Base-by-base conservation (phyloP, 805 yeast species). In the Saccharomycopsis fodiens region DNA sequence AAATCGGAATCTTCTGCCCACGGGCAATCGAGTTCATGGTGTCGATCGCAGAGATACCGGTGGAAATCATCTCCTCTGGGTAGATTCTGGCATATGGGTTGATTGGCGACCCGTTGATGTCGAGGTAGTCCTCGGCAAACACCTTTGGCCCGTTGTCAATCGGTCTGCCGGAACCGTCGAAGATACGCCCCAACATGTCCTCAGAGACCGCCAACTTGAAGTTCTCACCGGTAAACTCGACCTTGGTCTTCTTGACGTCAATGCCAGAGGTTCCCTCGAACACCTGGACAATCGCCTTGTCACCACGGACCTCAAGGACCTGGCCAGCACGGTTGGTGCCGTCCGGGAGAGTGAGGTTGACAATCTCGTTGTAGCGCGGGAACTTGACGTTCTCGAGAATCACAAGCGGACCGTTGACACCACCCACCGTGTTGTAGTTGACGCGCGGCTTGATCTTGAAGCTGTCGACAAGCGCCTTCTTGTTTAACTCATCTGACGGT, bases 11-110 rank as follows among this genome's bases (percentile, higher is more conserved):
- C 73, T 93, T 93, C 73, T 93, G 99, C 57, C 99, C 99, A 78
- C 99, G 86, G 50, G 99, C 99, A 74, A 93, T 93, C 37, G 98
- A 91, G 70, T 93, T 94, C 98, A 93, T 93, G 47, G 97, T 89
- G 67, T 93, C 99, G 62, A 93, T 93, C 42, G 98, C 96, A 41
- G 97, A 89, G 54, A 93, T 76, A 78, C 99, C 99, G 16, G 99
- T 94, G 44, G 97, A 88, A 59, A 93, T 93, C 99, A 93, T 93
- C 73, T 93, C 99, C 74, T 93, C 98, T 25, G 99, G 99, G 65
- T 94, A 94, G 57, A 93, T 93, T 71, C 99, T 89, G 37, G 97
- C 95, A 65, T 69, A 93, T 45, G 99, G 99, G 64, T 93, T 93
- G 67, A 93, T 93, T 61, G 99, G 97, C 36, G 97, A 88, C 48